Evolutionary conservation across 148 eudicot genomes (phyloP), one percentile per base, ranked within the genome.

Genomic region (Salicornia ramosissima): DNA sequence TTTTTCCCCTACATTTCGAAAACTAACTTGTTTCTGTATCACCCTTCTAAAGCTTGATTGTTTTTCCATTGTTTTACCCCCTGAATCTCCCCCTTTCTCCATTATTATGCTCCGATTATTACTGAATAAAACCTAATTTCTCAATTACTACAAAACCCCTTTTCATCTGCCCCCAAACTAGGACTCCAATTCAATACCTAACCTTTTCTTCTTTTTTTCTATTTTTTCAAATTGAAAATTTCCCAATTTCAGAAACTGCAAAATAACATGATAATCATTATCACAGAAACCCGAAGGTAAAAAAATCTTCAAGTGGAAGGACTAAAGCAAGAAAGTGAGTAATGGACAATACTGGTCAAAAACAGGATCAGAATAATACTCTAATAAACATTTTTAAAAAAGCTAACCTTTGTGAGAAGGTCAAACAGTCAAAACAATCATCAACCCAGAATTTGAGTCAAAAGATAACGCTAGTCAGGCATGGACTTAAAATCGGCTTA

Each of bases 61-160:
- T 25, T 71, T 77, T 60, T 77, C 80, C 76, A 65, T 73, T 29
- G 64, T 65, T 73, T 73, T 65, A 4, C 64, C 76, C 46, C 45
- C 76, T 16, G 6, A 25, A 18, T 36, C 31, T 2, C 22, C 64
- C 49, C 14, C 58, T 67, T 78, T 78, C 58, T 79, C 81, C 77
- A 82, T 79, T 24, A 65, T 67, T 55, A 22, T 53, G 5, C 82
- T 33, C 72, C 45, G 71, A 47, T 65, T 26, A 3, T 68, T 19
- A 46, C 40, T 21, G 25, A 52, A 61, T 7, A 40, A 54, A 50
- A 16, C 30, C 51, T 65, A 63, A 40, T 21, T 13, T 47, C 19
- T 28, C 19, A 52, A 58, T 50, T 51, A 28, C 46, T 29, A 34
- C 74, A 42, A 51, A 68, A 57, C 53, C 19, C 54, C 65, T 33